A percentile compares a stretch with the other conserved stretches of the same genome.
These are phyloP conservation scores for Kodamaea fukazawae DNA, from an alignment of 805 yeast species.

Conservation along the genomic window DNA sequence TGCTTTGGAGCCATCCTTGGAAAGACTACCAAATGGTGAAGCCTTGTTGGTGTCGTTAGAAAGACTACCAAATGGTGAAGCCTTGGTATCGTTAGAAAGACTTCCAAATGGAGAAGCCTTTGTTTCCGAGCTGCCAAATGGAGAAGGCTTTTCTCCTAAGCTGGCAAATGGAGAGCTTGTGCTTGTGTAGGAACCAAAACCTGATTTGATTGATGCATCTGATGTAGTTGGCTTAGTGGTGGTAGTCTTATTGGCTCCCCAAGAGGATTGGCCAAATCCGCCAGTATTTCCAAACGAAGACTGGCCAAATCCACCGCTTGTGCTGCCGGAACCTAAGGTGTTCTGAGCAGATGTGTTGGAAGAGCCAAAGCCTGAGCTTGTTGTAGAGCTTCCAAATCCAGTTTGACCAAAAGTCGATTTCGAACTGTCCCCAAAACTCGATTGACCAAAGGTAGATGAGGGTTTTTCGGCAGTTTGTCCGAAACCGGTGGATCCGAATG, in stretches of 20 bases:
- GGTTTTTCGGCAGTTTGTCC: neutral
- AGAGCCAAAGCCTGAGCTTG: neutral
- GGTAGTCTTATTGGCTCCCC: neutral
- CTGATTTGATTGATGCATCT: too few relatives aligned
- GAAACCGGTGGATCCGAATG: constrained; percentile 4
- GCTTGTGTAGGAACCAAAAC: neutral
- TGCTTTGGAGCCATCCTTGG: too few relatives aligned
- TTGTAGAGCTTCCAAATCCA: constrained; percentile 5
- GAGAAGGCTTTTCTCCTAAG: constrained; percentile 9
- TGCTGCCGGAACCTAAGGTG: neutral
- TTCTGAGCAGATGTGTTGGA: neutral
- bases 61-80: neutral
- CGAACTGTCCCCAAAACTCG: neutral
- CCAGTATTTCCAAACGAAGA: constrained; percentile 15
- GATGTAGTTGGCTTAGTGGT: too few relatives aligned
- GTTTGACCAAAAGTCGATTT: constrained; percentile 1
- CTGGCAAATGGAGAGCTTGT: constrained; percentile 11
- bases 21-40: constrained; percentile 4
- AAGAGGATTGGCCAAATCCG: constrained; percentile 12
- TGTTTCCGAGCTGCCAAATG: too few relatives aligned
- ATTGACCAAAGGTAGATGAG: constrained; percentile 1
- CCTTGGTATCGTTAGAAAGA: neutral
- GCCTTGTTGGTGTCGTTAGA: neutral
- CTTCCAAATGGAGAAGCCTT: neutral
- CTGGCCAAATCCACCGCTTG: constrained; percentile 9